Evolutionary conservation across 768 basidiomycete genomes (phyloP).

Genomic region (Suillus plorans): DNA sequence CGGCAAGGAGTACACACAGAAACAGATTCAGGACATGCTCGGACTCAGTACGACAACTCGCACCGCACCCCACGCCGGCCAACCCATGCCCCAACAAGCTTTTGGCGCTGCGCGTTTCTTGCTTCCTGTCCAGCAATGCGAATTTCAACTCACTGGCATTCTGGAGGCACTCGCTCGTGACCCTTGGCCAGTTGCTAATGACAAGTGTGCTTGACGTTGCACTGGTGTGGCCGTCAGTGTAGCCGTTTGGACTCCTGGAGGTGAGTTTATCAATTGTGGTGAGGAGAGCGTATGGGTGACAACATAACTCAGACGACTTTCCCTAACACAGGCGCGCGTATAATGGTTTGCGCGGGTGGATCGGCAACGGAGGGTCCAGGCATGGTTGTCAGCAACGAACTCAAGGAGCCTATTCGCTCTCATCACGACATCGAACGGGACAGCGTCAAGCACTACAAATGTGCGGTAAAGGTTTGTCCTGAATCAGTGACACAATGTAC

Average conservation of each 20-base stretch:
- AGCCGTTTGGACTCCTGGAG: conserved; percentile 87
- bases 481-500: neutral
- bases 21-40: conserved; percentile 99
- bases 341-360: conserved; percentile 96
- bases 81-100: conserved; percentile 75
- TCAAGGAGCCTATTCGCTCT: conserved; percentile 96
- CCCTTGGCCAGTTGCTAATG: conserved; percentile 96
- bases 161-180: conserved; percentile 85
- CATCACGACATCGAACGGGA: conserved; percentile 99
- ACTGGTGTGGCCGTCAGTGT: conserved; percentile 94
- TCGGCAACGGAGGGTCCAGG: conserved; percentile 97
- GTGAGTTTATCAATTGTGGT: conserved; percentile 33
- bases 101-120: conserved; percentile 90
- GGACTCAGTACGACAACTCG: conserved; percentile 66
- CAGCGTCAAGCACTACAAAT: conserved; percentile 95
- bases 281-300: neutral
- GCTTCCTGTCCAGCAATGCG: conserved; percentile 87
- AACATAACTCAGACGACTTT: conserved; percentile 62
- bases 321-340: conserved; percentile 92
- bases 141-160: conserved; percentile 94
- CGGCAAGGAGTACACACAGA: conserved; percentile 92
- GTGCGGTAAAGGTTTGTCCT: conserved; percentile 80
- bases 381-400: conserved; percentile 94
- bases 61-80: conserved; percentile 83
- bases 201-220: conserved; percentile 90